Evolutionary conservation across 2,329 filamentous ascomycete species (phyloP), one percentile per base, ranked within the genome.

Genomic region (Hymenoscyphus infarciens): DNA sequence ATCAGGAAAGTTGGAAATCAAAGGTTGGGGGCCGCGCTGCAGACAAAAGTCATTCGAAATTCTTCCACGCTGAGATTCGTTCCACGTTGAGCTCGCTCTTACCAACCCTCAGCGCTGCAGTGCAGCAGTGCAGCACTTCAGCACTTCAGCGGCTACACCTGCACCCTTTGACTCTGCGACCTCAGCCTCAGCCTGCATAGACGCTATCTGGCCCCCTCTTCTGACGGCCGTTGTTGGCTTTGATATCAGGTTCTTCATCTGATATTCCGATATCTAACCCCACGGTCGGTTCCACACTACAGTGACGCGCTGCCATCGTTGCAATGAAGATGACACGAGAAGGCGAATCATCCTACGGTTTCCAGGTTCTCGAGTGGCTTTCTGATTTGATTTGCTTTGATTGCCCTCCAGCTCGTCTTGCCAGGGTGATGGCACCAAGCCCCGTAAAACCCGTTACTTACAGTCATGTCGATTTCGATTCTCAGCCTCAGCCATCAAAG

Each of bases 31-130:
- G 42, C n/a, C 19, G 7, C 33, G 33, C 33, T 35, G 33, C 33
- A 35, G 33, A 35, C 33, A 35, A 15, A 35, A 10, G 33, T 11
- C 33, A 22, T 15, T 49, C 6, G 19, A 11, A 8, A 22, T 22
- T 49, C 19, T 49, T 22, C 42, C 42, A 49, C 19, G 33, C 33
- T 35, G 42, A 22, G 42, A 49, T 49, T 49, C 42, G n/a, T 11
- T 49, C 42, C 42, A 49, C 42, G 42, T 49, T 49, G 42, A 49
- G n/a, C 25, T 49, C 42, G n/a, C 25, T 49, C 42, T 49, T 49
- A 49, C 42, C 42, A 49, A 49, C 42, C 42, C 42, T 22, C 42
- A 49, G n/a, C n/a, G 42, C 42, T 49, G 42, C 42, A 49, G 42
- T 49, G 7, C 42, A 49, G 25, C 42, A 49, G n/a, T 6, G 42